These are phyloP conservation scores for Oldenlandia corymbosa DNA, from an alignment of 257 asterid species.

Conservation along the genomic window DNA sequence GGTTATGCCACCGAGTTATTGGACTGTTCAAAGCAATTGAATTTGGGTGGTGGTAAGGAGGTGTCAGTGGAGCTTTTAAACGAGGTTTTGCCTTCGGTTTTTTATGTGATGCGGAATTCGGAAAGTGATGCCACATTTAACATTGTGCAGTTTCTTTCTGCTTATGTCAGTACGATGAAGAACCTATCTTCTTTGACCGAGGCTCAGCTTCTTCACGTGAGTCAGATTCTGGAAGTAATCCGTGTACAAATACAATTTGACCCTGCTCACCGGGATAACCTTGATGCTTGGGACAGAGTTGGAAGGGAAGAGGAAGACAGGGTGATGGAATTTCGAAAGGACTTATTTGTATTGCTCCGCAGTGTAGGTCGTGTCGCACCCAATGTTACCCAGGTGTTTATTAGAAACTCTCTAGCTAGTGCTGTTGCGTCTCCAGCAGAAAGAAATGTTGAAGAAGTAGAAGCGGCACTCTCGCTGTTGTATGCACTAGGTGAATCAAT, in stretches of 20 bases:
- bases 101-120: constrained; percentile 59
- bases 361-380: constrained; percentile 87
- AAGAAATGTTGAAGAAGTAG: constrained; percentile 82
- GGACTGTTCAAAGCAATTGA: constrained; percentile 74
- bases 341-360: constrained; percentile 65
- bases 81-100: constrained; percentile 89
- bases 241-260: constrained; percentile 59
- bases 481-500: constrained; percentile 85
- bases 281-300: constrained; percentile 66
- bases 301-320: constrained; percentile 91
- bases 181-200: constrained; percentile 52
- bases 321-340: constrained; percentile 89
- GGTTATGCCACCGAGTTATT: constrained; percentile 79
- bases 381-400: constrained; percentile 67
- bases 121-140: constrained; percentile 67
- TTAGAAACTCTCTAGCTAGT: constrained; percentile 57
- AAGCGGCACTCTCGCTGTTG: constrained; percentile 85
- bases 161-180: constrained; percentile 84
- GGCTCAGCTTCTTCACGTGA: constrained; percentile 62
- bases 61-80: constrained; percentile 60
- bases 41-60: constrained; percentile 49
- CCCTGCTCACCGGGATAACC: constrained; percentile 59
- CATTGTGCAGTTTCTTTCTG: constrained; percentile 80
- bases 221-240: constrained; percentile 77
- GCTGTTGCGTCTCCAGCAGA: constrained; percentile 63